These are phyloP conservation scores for Globisporangium solare DNA, from an alignment of 352 stramenopile species.

Conservation along the genomic window DNA sequence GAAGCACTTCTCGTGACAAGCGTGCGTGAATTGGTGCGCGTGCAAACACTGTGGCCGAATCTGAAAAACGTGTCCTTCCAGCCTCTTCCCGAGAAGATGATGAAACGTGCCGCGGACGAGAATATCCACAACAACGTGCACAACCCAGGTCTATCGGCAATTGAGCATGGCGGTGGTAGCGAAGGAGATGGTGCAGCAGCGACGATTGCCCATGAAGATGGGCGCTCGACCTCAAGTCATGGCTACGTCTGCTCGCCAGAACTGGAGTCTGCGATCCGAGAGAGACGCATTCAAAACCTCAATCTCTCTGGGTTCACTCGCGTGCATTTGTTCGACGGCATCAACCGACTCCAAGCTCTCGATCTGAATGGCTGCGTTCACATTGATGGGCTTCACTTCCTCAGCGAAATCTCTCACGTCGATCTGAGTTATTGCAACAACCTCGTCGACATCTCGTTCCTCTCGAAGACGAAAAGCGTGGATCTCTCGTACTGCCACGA, in stretches of 20 bases:
- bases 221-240: background rate
- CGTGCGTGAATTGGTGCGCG: conserved; percentile 25
- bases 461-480: conserved; percentile 31
- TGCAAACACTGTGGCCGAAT: conserved; percentile 49
- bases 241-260: conserved; percentile 29
- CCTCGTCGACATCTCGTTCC: conserved; percentile 42
- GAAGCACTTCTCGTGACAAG: conserved; percentile 34
- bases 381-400: conserved; percentile 38
- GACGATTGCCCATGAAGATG: conserved; percentile 13
- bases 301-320: conserved; percentile 46
- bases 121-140: conserved; percentile 35
- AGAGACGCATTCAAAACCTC: conserved; percentile 25
- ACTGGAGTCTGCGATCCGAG: conserved; percentile 25
- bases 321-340: conserved; percentile 51
- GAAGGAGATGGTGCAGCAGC: conserved; percentile 19
- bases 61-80: conserved; percentile 56
- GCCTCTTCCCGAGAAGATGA: conserved; percentile 24
- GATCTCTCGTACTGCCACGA: conserved; percentile 71
- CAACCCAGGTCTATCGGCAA: background rate
- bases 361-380: conserved; percentile 54
- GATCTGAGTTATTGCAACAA: conserved; percentile 68
- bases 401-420: conserved; percentile 37
- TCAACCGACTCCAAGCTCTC: conserved; percentile 38
- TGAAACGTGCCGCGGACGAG: conserved; percentile 12
- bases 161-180: background rate